Percentiles rank a stretch among this genome's conserved stretches.
These are phyloP conservation scores for Euphorbia corollata DNA, from an alignment of 441 rosid genomes.

Conservation along the genomic window DNA sequence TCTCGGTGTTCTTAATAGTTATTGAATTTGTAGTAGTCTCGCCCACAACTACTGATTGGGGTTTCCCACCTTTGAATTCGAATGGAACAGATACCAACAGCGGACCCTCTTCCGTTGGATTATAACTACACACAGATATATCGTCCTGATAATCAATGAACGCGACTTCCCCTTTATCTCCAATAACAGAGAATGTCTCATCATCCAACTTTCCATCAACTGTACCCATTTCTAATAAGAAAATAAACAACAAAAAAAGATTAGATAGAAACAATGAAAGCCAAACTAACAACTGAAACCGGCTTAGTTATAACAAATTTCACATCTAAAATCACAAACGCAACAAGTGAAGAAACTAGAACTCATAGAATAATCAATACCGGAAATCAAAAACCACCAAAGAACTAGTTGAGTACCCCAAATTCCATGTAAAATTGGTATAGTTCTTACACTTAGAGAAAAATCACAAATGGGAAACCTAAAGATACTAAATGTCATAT, in stretches of 20 bases:
- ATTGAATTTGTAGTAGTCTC: constrained; percentile 34
- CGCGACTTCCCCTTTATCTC: constrained; percentile 46
- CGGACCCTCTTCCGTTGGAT: constrained; percentile 34
- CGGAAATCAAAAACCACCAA: background rate
- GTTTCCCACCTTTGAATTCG: constrained; percentile 37
- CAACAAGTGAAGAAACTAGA: background rate
- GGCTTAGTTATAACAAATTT: background rate
- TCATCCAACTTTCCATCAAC: constrained; percentile 23
- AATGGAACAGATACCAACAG: constrained; percentile 45
- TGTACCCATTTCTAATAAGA: constrained; percentile 25
- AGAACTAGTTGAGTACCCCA: too few species aligned
- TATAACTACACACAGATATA: constrained; percentile 33
- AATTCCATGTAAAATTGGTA: too few species aligned
- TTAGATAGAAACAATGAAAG: background rate
- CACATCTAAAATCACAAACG: background rate
- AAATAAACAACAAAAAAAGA: background rate
- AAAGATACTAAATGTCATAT: too few species aligned
- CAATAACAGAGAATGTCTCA: constrained; percentile 40
- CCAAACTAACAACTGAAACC: background rate
- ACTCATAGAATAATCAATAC: background rate
- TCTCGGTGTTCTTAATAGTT: constrained; percentile 36
- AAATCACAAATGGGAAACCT: too few species aligned
- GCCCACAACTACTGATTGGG: constrained; percentile 37
- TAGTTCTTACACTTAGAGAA: too few species aligned
- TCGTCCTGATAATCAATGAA: constrained; percentile 45